Conservation (phyloP, 306 rosid species). For the Quercus gilva region DNA sequence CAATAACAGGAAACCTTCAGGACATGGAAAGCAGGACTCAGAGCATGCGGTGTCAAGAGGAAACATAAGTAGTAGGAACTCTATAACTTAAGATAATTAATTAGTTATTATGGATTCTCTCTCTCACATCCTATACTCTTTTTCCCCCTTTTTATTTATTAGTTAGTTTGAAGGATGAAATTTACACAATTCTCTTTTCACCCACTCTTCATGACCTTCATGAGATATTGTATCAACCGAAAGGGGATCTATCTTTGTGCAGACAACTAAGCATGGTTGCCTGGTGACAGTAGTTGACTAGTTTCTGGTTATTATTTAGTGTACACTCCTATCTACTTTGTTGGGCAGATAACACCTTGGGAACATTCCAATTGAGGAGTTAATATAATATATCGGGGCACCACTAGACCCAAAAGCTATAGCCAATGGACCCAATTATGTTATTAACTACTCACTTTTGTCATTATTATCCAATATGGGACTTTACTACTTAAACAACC, state of each 20-base stretch:
- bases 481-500: no score
- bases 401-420: no score
- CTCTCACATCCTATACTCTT: background rate
- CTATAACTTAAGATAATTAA: background rate
- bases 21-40: background rate
- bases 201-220: background rate
- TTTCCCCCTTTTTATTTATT: no score
- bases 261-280: background rate
- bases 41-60: background rate
- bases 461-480: no score
- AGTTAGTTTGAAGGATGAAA: no score
- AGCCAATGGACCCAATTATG: no score
- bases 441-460: no score
- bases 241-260: background rate
- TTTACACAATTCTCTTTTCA: background rate
- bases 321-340: background rate
- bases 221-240: background rate
- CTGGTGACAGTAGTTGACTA: background rate
- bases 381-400: no score
- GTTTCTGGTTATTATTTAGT: background rate
- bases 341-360: no score
- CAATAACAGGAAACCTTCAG: background rate
- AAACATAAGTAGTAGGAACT: background rate
- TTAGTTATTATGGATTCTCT: background rate
- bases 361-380: no score